Conservation (phyloP, 257 asterid genomes). For the Solanum phureja region DNA sequence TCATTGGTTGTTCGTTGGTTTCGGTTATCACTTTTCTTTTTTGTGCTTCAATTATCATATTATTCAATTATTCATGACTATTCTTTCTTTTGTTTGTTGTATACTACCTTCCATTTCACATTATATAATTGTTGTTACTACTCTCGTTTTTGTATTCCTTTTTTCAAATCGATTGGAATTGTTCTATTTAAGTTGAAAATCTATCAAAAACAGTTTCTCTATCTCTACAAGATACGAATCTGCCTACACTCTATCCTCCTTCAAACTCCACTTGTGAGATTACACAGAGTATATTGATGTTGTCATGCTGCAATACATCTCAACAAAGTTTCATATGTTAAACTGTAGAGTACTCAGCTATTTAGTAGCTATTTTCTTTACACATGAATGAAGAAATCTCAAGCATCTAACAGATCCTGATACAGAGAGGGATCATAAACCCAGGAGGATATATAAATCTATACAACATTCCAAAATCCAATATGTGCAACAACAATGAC, state of each 20-base stretch:
- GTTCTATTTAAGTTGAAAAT: fast-evolving
- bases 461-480: not conserved
- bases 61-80: too few relatives aligned
- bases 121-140: too few relatives aligned
- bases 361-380: not conserved
- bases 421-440: not conserved
- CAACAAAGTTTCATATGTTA: not conserved
- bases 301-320: not conserved
- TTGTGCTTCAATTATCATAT: too few relatives aligned
- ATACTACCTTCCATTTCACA: not conserved
- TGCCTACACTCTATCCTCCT: not conserved
- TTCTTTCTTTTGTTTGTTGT: not conserved
- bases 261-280: not conserved
- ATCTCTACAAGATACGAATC: not conserved
- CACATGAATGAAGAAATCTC: not conserved
- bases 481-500: not conserved
- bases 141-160: fast-evolving
- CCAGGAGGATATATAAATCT: not conserved
- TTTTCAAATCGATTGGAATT: not conserved
- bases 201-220: not conserved
- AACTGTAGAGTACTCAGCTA: not conserved
- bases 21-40: too few relatives aligned
- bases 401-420: not conserved
- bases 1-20: not conserved
- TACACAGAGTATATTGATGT: fast-evolving